Evolutionary conservation across 441 rosid genomes (phyloP), one percentile per base, ranked within the genome.

Genomic region (Gossypium davidsonii): DNA sequence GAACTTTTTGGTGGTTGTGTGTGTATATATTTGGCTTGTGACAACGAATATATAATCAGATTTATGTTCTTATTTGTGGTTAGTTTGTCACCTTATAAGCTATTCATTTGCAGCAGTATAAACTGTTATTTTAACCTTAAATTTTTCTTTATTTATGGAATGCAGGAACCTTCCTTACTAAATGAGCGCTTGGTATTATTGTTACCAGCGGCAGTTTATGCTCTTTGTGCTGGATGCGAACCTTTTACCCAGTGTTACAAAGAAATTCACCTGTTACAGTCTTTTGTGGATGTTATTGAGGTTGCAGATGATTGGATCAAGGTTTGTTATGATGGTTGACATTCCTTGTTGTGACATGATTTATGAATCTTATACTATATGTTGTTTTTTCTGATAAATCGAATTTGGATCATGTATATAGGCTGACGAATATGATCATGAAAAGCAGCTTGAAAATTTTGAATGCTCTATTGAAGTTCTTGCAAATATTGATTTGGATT

Each of bases 381-480:
- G 65, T 44, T 8, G 67, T 46, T 79, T 67, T 78, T 21, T 31
- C n/a, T 67, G 73, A 67, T 79, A 81, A 76, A 62, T 61, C 53
- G 46, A 70, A 80, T 59, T 78, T 63, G 80, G 61, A 44, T 81
- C 48, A 26, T 80, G 60, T 72, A 67, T 85, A 68, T 78, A 93
- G 96, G 74, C 76, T 70, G 86, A 83, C 73, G 93, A 86, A 77
- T 53, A 65, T 75, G 91, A 87, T 63, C 78, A 57, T 21, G 85
- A 74, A 79, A 83, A 81, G 77, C 78, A 60, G 57, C 78, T 74
- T 74, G 88, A 90, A 77, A 70, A 75, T 75, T 91, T 91, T 79
- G 97, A 90, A 77, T 93, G 92, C 81, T 95, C 87, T 76, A 88
- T 84, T 78, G 98, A 93, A 78, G 90, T 88, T 77, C 90, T 95